phyloP scores from a whole-genome alignment of 176 grass and related monocot genomes.

The Bonia amplexicaulis region DNA sequence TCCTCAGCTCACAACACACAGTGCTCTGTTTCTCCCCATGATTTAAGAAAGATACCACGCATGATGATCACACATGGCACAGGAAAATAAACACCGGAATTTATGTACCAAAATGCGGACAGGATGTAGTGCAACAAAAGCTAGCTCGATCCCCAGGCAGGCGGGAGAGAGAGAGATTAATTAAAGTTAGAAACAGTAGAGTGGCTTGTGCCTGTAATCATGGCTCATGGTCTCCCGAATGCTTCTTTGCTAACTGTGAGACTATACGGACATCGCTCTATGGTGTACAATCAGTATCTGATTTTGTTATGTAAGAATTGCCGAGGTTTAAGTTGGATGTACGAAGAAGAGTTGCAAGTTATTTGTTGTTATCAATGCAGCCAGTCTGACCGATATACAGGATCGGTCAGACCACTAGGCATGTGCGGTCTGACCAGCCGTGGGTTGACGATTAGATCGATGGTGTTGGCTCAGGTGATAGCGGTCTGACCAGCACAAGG shows the following conservation, averaged over 20 bases:
- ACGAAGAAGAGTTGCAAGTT: too few species aligned
- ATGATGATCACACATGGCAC: conserved; percentile 32
- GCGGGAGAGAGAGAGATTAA: background rate
- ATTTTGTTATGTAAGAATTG: too few species aligned
- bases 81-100: background rate
- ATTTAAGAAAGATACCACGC: background rate
- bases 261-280: too few species aligned
- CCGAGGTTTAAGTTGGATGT: too few species aligned
- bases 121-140: background rate
- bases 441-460: too few species aligned
- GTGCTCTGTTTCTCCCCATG: background rate
- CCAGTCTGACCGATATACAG: too few species aligned
- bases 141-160: background rate
- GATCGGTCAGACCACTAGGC: too few species aligned
- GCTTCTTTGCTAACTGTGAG: background rate
- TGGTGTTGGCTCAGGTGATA: too few species aligned
- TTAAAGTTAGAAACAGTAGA: background rate
- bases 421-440: too few species aligned
- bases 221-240: conserved; percentile 21
- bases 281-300: too few species aligned
- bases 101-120: background rate
- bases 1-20: background rate
- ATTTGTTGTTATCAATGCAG: too few species aligned
- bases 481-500: too few species aligned
- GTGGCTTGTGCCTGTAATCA: conserved; percentile 25